Base-by-base conservation (phyloP, 352 stramenopile species). In the Globisporangium megalacanthum region DNA sequence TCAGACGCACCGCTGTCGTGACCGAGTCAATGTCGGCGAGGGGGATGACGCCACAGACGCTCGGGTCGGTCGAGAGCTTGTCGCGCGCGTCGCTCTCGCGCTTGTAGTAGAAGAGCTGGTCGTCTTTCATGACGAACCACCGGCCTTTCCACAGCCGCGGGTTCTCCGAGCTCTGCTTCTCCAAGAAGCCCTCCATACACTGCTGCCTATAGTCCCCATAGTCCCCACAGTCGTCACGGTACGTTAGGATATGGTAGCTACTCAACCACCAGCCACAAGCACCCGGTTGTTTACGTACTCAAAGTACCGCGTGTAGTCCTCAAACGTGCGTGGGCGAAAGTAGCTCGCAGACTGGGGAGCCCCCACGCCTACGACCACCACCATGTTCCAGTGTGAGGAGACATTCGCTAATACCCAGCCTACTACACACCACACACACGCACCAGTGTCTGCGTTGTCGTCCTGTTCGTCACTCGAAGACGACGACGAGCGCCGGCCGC, bases 51-150 rank as follows among this genome's bases (percentile, higher is more conserved):
- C 77, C 80, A 50, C 81, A 85, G 61, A 80, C 87, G 11, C 69
- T 78, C 22, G 71, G 51, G 57, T 91, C 81, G 8, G 70, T 71
- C 11, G 74, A 66, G 49, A 82, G 75, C 41, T 82, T 78, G 49
- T 88, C 75, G 35, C 66, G 62, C 42, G 86, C 75, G 57, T 92
- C 79, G 19, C 53, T 22, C 29, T 83, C 68, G 15, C 58, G 56
- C 61, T 89, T 89, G 62, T 92, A 94, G 60, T 91, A 92, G 56
- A 92, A 92, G 4, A 94, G 57, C 64, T 88, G 77, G 61, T 72
- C 89, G 9, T 91, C 83, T 29, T 89, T 80, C 80, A 94, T 92
- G 58, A 94, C 85, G 52, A 94, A 92, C 85, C 85, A 94, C 25
- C 85, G 74, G 20, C 66, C 70, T 41, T 94, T 94, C 82, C 83